Percentiles rank a stretch among this genome's conserved stretches.
phyloP scores from a whole-genome alignment of 768 basidiomycete genomes.

The Chalciporus piperatus region DNA sequence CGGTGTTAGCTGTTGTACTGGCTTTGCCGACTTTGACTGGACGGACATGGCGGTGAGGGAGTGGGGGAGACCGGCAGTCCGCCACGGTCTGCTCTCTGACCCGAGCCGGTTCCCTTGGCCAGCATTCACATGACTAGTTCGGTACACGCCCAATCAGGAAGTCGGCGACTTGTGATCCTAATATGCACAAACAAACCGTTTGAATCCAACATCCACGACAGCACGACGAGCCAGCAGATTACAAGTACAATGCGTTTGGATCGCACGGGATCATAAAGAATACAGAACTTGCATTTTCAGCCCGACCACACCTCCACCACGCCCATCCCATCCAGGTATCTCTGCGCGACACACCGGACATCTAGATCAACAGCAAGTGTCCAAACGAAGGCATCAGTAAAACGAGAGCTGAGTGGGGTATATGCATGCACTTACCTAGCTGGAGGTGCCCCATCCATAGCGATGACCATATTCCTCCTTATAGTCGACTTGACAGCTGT shows the following conservation, averaged over 20 bases:
- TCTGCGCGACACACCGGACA: conserved; percentile 71
- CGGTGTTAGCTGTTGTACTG: conserved; percentile 70
- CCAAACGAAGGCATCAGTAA: not conserved
- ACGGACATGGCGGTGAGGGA: conserved; percentile 30
- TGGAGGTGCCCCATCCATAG: conserved; percentile 29
- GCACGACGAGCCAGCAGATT: no score
- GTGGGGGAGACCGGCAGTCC: not conserved
- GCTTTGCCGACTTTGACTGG: conserved; percentile 49
- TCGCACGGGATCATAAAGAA: conserved; percentile 16
- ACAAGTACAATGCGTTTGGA: not conserved
- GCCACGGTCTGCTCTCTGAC: not conserved
- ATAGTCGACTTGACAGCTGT: conserved; percentile 64
- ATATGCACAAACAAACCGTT: conserved; percentile 16
- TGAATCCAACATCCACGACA: not conserved
- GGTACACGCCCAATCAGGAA: not conserved
- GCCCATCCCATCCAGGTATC: conserved; percentile 70
- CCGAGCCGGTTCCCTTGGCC: not conserved
- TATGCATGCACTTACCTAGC: conserved; percentile 36
- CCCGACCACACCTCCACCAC: conserved; percentile 65
- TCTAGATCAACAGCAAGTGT: conserved; percentile 25
- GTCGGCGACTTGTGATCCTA: conserved; percentile 14
- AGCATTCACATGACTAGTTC: conserved; percentile 12
- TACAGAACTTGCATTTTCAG: conserved; percentile 41
- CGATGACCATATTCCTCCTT: conserved; percentile 41
- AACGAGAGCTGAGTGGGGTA: no score